A percentile compares a stretch with the other conserved stretches of the same genome.
phyloP scores from a whole-genome alignment of 2,329 filamentous ascomycete species.

The Arthrobotrys megalospora region DNA sequence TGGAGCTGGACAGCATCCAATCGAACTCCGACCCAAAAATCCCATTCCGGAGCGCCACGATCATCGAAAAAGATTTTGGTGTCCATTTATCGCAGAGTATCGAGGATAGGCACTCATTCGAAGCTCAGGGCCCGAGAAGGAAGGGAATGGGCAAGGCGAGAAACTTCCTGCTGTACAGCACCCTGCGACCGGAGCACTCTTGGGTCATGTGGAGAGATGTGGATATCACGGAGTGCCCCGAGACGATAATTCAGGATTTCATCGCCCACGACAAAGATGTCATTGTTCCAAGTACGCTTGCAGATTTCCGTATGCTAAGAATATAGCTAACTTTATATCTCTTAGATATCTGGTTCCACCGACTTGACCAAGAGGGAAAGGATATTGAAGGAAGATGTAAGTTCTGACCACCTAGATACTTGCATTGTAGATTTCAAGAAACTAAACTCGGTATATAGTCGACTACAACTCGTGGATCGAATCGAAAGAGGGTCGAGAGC shows the following conservation, averaged over 20 bases:
- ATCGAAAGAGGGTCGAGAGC: conserved; percentile 83
- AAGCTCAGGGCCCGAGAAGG: conserved; percentile 87
- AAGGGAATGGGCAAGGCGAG: conserved; percentile 91
- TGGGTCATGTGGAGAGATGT: conserved; percentile 99
- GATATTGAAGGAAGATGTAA: conserved; percentile 96
- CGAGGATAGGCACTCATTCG: conserved; percentile 85
- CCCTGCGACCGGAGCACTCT: conserved; percentile 91
- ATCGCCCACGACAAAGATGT: conserved; percentile 94
- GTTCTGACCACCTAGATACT: conserved; percentile 66
- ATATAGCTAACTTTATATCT: conserved; percentile 5
- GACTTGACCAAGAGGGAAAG: conserved; percentile 79
- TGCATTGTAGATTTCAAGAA: conserved; percentile 40
- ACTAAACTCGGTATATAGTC: conserved; percentile 72
- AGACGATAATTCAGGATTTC: conserved; percentile 92
- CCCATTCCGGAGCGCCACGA: conserved; percentile 85
- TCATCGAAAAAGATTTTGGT: conserved; percentile 93
- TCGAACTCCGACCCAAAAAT: conserved; percentile 79
- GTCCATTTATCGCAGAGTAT: conserved; percentile 82
- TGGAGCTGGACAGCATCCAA: conserved; percentile 90
- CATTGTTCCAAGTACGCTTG: conserved; percentile 87
- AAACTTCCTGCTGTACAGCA: conserved; percentile 88
- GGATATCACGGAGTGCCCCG: conserved; percentile 92
- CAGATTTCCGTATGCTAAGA: background rate
- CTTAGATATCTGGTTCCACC: conserved; percentile 95
- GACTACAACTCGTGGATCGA: conserved; percentile 99